Evolutionary conservation across 129 eudicot species (phyloP).

Genomic region (Centella asiatica): DNA sequence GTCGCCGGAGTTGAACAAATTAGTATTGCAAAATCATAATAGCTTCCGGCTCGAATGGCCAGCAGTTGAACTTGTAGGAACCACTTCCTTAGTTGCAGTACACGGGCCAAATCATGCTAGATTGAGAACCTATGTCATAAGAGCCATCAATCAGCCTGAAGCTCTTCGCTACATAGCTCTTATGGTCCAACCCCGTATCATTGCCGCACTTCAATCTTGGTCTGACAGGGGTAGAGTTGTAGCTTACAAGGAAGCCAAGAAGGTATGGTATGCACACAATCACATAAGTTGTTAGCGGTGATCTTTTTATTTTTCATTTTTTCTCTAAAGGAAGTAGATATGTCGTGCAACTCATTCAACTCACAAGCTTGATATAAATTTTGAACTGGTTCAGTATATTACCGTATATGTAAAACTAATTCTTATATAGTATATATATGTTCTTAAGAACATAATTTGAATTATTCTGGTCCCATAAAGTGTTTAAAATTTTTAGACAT

Average conservation of each 20-base stretch:
- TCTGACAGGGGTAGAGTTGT: slow-evolving; percentile 25
- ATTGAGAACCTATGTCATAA: slow-evolving; percentile 34
- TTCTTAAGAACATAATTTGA: no score
- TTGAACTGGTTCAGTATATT: no score
- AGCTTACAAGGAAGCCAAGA: slow-evolving; percentile 30
- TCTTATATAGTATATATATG: no score
- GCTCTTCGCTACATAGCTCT: slow-evolving; percentile 47
- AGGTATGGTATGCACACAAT: slow-evolving; percentile 24
- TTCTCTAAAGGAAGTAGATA: no score
- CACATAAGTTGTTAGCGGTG: no score
- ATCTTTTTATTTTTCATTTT: no score
- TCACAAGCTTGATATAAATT: no score
- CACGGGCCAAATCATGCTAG: slow-evolving; percentile 40
- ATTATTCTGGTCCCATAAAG: no score
- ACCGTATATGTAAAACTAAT: no score
- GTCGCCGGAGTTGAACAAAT: slow-evolving; percentile 28
- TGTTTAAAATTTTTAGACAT: no score
- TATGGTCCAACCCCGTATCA: slow-evolving; percentile 47
- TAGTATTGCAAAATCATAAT: slow-evolving; percentile 26
- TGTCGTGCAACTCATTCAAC: no score
- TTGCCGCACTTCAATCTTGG: slow-evolving; percentile 50
- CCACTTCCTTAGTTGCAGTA: slow-evolving; percentile 27
- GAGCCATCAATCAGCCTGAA: slow-evolving; percentile 54
- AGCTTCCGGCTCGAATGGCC: slow-evolving; percentile 28
- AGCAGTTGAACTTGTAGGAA: slow-evolving; percentile 26